A percentile compares a stretch with the other conserved stretches of the same genome.
phyloP scores from a whole-genome alignment of 2,329 filamentous ascomycete genomes.

The Beauveria australis region DNA sequence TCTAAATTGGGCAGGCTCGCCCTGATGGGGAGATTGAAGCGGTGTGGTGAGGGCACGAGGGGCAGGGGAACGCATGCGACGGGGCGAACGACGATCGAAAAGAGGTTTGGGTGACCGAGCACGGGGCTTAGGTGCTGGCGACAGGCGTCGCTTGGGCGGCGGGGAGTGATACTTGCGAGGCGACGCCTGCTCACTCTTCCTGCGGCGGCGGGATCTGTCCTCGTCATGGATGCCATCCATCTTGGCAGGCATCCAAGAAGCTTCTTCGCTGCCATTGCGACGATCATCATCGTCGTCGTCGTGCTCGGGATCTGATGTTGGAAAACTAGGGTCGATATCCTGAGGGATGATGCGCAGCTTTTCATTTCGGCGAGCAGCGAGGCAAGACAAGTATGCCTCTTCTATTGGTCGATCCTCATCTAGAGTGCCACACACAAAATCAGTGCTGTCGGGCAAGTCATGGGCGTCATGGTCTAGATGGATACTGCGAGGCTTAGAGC shows the following conservation, averaged over 20 bases:
- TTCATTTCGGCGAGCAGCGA: slow-evolving; percentile 71
- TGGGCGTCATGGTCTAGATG: slow-evolving; percentile 48
- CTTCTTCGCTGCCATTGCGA: slow-evolving; percentile 58
- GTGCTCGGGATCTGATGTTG: slow-evolving; percentile 84
- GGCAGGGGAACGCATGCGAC: slow-evolving; percentile 61
- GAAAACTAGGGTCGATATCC: slow-evolving; percentile 96
- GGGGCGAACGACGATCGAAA: slow-evolving; percentile 62
- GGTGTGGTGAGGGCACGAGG: slow-evolving; percentile 36
- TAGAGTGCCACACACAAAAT: slow-evolving; percentile 97
- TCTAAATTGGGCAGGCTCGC: slow-evolving; percentile 30
- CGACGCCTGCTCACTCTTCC: slow-evolving; percentile 41
- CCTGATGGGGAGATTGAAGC: slow-evolving; percentile 30
- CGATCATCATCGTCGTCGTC: slow-evolving; percentile 63
- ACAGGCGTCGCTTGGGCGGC: slow-evolving; percentile 26
- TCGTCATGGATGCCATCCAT: slow-evolving; percentile 60
- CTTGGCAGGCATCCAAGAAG: slow-evolving; percentile 62
- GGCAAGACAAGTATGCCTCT: slow-evolving; percentile 79
- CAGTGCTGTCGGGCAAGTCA: slow-evolving; percentile 90
- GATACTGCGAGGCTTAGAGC: slow-evolving; percentile 21
- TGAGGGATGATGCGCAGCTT: slow-evolving; percentile 84
- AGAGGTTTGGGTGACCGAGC: slow-evolving; percentile 41
- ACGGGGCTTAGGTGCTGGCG: slow-evolving; percentile 30
- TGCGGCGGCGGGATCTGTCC: slow-evolving; percentile 39
- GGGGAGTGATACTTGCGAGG: slow-evolving; percentile 39
- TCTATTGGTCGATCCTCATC: slow-evolving; percentile 95